phyloP scores from a whole-genome alignment of 176 grass and related monocot species.

The Oryza longistaminata region DNA sequence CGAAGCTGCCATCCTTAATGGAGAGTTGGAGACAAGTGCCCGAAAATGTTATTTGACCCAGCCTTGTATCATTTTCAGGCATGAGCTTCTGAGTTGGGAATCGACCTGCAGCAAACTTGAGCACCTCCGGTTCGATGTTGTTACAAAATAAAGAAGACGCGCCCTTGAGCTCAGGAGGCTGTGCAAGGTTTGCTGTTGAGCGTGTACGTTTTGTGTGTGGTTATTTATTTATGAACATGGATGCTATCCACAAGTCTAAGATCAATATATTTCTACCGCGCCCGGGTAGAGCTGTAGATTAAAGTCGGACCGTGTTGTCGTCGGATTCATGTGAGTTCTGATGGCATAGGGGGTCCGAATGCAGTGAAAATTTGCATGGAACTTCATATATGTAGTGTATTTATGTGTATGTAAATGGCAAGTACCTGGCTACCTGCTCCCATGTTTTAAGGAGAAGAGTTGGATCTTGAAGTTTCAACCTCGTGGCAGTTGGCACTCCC shows the following conservation, averaged over 20 bases:
- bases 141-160: neutral
- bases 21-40: neutral
- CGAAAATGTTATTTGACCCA: neutral
- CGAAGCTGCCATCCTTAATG: neutral
- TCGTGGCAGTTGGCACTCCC: no score
- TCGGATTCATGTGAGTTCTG: neutral
- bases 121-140: neutral
- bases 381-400: neutral
- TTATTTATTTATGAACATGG: neutral
- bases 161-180: constrained; percentile 2
- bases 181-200: neutral
- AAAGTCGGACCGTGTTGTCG: neutral
- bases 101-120: constrained; percentile 3
- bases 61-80: constrained; percentile 27
- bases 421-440: neutral
- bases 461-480: neutral
- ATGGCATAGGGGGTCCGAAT: neutral
- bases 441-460: neutral
- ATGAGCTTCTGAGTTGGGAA: constrained; percentile 12
- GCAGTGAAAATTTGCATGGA: neutral
- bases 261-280: constrained; percentile 4
- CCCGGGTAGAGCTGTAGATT: constrained; percentile 28
- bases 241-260: constrained; percentile 43
- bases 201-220: constrained; percentile 7
- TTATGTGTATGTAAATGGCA: neutral